Evolutionary conservation across 768 basidiomycete genomes (phyloP), one percentile per base, ranked within the genome.

Genomic region (Crassisporium funariophilum): DNA sequence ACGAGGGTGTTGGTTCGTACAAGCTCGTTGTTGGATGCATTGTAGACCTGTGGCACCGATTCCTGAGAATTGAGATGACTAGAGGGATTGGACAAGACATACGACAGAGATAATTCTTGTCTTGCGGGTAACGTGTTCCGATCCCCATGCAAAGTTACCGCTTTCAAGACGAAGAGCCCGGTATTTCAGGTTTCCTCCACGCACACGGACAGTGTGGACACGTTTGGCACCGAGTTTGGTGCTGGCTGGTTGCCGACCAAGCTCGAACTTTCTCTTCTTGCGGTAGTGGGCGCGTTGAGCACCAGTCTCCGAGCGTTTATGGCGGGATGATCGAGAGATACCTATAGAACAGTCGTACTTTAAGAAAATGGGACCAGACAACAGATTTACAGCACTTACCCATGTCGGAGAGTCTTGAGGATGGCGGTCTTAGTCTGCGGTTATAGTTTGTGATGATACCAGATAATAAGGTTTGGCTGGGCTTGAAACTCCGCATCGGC

Each of bases 191-290:
- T 94, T 98, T 48, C 97, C 97, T 54, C 97, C 97, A 64, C 97
- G 91, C 29, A 88, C 86, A 64, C 97, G 91, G 54, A 99, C 94
- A 45, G 83, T 81, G 77, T 98, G 97, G 62, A 99, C 76, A 51
- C 97, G 91, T 79, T 98, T 98, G 45, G 86, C 64, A 41, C 97
- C 95, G 56, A 99, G 85, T 79, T 91, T 98, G 67, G 97, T 99
- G 82, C 77, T 93, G 58, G 97, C 97, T 48, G 97, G 78, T 70
- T 98, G 97, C 68, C 97, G 93, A 68, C 95, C 97, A 63, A 98
- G 86, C 82, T 99, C 97, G 75, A 98, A 98, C 79, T 98, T 98
- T 87, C 97, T 86, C 91, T 98, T 99, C 84, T 99, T 99, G 81
- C 95, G 92, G 78, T 94, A 95, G 76, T 88, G 84, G 61, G 93